Conservation (phyloP, 1,284 basidiomycete species). For the Neolentinus lepideus region DNA sequence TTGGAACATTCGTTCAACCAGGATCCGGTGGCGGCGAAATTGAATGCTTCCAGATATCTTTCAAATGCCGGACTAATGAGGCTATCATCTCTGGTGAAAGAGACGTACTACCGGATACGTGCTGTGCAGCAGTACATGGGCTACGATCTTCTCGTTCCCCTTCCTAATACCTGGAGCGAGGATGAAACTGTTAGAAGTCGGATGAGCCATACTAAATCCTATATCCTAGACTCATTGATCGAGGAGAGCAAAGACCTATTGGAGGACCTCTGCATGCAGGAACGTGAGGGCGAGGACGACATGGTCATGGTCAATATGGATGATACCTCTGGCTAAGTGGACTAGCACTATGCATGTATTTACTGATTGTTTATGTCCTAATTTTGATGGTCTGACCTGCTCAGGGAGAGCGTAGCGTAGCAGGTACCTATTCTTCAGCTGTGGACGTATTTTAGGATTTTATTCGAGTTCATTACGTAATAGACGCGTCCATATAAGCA, state of each 20-base stretch:
- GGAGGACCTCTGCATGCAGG: slow-evolving; percentile 47
- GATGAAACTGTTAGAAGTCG: slow-evolving; percentile 23
- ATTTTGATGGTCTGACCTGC: too few relatives aligned
- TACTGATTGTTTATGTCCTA: too few relatives aligned
- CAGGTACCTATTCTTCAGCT: too few relatives aligned
- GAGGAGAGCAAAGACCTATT: slow-evolving; percentile 48
- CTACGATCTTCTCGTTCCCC: slow-evolving; percentile 45
- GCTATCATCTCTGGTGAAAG: slow-evolving; percentile 39
- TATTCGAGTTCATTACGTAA: slow-evolving; percentile 1
- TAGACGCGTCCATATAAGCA: background rate
- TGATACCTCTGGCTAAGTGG: slow-evolving; percentile 7
- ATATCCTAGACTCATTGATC: slow-evolving; percentile 43
- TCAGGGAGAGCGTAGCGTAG: too few relatives aligned
- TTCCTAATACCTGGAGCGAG: slow-evolving; percentile 21
- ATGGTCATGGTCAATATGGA: slow-evolving; percentile 12
- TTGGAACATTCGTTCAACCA: slow-evolving; percentile 8
- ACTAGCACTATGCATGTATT: background rate
- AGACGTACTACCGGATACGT: slow-evolving; percentile 54
- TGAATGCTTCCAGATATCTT: slow-evolving; percentile 16
- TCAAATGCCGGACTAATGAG: slow-evolving; percentile 28
- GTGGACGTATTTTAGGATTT: too few relatives aligned
- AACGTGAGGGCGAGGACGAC: slow-evolving; percentile 16
- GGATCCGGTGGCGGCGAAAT: slow-evolving; percentile 8
- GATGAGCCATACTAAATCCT: slow-evolving; percentile 43
- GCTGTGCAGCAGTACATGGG: slow-evolving; percentile 56